These are phyloP conservation scores for Monosporascus sp. DNA, from an alignment of 2,329 filamentous ascomycete species.

Conservation along the genomic window DNA sequence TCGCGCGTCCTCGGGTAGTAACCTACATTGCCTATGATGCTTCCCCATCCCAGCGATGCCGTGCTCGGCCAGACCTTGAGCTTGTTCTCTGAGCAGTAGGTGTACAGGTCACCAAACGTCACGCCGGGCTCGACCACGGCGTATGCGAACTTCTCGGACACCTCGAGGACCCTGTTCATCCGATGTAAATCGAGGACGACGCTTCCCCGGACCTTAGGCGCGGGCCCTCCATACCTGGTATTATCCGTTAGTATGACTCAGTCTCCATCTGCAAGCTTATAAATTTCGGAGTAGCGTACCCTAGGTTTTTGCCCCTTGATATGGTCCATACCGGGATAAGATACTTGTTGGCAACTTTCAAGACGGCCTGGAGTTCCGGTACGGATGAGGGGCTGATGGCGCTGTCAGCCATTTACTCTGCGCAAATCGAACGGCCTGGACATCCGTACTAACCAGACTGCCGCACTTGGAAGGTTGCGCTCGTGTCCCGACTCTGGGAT, in stretches of 20 bases:
- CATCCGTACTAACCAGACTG: constrained; percentile 28
- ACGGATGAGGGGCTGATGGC: constrained; percentile 23
- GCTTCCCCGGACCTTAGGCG: constrained; percentile 38
- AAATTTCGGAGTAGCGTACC: constrained; percentile 19
- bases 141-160: constrained; percentile 36
- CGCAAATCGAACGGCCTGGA: too few species aligned
- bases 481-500: constrained; percentile 32
- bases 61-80: constrained; percentile 41
- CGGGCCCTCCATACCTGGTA: constrained; percentile 42
- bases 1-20: too few species aligned
- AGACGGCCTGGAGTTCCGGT: constrained; percentile 25
- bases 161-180: constrained; percentile 39
- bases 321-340: constrained; percentile 25
- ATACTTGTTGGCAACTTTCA: constrained; percentile 24
- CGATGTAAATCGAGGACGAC: constrained; percentile 40
- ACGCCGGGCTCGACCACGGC: constrained; percentile 42
- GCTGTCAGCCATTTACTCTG: too few species aligned
- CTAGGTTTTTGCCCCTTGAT: constrained; percentile 33
- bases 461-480: constrained; percentile 36
- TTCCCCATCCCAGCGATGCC: constrained; percentile 44
- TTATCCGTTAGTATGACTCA: background rate
- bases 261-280: background rate
- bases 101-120: constrained; percentile 39
- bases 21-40: constrained; percentile 40
- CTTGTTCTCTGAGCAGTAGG: constrained; percentile 32